phyloP scores from a whole-genome alignment of 2,329 filamentous ascomycete genomes.

The Penicillium sumatraense region DNA sequence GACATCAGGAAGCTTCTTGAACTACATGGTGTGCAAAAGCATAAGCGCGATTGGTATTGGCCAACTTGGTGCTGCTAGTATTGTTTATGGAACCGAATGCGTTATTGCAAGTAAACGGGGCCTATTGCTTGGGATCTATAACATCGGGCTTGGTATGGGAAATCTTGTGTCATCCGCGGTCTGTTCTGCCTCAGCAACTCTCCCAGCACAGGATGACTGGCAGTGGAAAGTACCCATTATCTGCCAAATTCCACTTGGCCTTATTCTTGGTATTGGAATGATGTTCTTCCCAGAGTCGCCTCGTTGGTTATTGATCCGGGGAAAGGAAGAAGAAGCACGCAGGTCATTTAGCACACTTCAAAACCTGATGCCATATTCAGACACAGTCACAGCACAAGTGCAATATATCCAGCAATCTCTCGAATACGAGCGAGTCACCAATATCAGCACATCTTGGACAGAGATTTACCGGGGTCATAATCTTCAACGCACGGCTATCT shows the following conservation, averaged over 20 bases:
- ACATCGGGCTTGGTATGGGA: conserved; percentile 21
- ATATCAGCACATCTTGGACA: conserved; percentile 13
- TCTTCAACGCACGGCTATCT: conserved; percentile 18
- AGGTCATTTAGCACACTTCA: conserved; percentile 13
- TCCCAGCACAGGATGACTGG: conserved; percentile 18
- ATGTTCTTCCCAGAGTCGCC: conserved; percentile 22
- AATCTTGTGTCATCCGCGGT: conserved; percentile 22
- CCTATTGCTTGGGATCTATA: conserved; percentile 17
- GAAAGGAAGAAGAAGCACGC: conserved; percentile 12
- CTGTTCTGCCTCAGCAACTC: conserved; percentile 20
- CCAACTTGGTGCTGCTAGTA: conserved; percentile 10
- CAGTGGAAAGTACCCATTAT: conserved; percentile 28
- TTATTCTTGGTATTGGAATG: conserved; percentile 15
- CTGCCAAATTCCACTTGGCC: conserved; percentile 25
- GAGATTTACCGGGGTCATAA: conserved; percentile 22
- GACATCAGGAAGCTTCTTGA: conserved; percentile 16
- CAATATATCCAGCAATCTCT: conserved; percentile 21
- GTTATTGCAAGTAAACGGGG: conserved; percentile 16
- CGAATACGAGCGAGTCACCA: conserved; percentile 15
- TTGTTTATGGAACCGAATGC: conserved; percentile 19
- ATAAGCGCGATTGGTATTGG: conserved; percentile 21
- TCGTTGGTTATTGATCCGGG: conserved; percentile 17
- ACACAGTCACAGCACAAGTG: conserved; percentile 22
- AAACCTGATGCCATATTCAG: conserved; percentile 6
- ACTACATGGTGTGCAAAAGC: conserved; percentile 24